Evolutionary conservation across 2,329 filamentous ascomycete species (phyloP).

Genomic region (Apiospora hydei): DNA sequence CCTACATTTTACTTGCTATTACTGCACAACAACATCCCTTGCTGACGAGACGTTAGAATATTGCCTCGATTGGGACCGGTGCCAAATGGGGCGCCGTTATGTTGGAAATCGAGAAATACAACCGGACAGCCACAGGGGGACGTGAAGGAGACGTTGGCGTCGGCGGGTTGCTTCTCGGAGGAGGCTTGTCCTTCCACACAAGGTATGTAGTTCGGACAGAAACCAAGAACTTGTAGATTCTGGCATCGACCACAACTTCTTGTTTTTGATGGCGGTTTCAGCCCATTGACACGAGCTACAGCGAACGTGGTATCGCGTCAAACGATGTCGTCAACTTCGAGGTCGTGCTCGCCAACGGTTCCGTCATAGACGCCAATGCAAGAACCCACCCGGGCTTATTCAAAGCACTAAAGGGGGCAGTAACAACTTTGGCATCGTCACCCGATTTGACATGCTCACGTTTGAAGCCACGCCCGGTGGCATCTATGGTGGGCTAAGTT

Average conservation of each 20-base stretch:
- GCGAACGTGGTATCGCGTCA: not conserved
- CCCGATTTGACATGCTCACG: not conserved
- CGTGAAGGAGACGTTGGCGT: conserved; percentile 4
- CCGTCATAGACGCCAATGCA: conserved; percentile 9
- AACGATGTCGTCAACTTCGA: conserved; percentile 14
- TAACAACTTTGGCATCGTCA: conserved; percentile 19
- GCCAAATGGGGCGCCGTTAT: not conserved
- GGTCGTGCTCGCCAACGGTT: conserved; percentile 2
- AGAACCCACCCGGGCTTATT: not conserved
- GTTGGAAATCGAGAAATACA: conserved; percentile 2
- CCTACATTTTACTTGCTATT: conserved; percentile 39
- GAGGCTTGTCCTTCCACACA: conserved; percentile 4
- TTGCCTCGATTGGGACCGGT: not conserved
- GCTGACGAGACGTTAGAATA: not conserved
- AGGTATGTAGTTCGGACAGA: not conserved
- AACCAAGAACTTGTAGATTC: not conserved
- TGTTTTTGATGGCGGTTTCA: too few species aligned
- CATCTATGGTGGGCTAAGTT: not conserved
- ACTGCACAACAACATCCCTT: conserved; percentile 28
- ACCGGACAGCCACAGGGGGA: not conserved
- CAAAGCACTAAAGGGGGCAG: conserved; percentile 5
- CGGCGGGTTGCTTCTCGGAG: conserved; percentile 5
- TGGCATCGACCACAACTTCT: not conserved
- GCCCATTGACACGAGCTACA: not conserved
- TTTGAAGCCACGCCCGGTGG: not conserved